Base-by-base conservation (phyloP, 31 red algal genomes). In the Asparagopsis taxiformis region DNA sequence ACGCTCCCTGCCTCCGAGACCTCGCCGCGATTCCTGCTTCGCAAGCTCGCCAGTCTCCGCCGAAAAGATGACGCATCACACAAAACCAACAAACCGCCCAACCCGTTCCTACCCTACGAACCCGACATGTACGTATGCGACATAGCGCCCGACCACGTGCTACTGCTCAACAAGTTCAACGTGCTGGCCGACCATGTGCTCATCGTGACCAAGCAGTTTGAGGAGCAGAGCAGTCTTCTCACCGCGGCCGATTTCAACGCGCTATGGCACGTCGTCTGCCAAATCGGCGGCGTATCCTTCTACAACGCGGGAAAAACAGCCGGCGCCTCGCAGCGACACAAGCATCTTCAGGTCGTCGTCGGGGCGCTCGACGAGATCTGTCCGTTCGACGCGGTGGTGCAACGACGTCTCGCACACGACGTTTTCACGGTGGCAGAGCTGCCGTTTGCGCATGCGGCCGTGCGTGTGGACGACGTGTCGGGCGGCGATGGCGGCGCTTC, bases 41-140 rank as follows among this genome's bases (percentile, higher is more conserved):
- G n/a, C n/a, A n/a, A n/a, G n/a, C n/a, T n/a, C n/a, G n/a, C n/a
- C n/a, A n/a, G n/a, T n/a, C n/a, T n/a, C n/a, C n/a, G n/a, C n/a
- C n/a, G n/a, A n/a, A n/a, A n/a, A n/a, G n/a, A n/a, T n/a, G n/a
- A n/a, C n/a, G n/a, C n/a, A n/a, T n/a, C n/a, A n/a, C n/a, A n/a
- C n/a, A n/a, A n/a, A n/a, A n/a, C n/a, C n/a, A n/a, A n/a, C n/a
- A n/a, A n/a, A n/a, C n/a, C n/a, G n/a, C n/a, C n/a, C 48, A 91
- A 96, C 55, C 93, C 93, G 23, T 96, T 96, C 70, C 48, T 96
- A 36, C 93, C 93, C 41, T 96, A 96, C 59, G 93, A 96, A 3
- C 55, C 34, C 32, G 15, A 79, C 3, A 37, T 96, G 34, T 88
- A 82, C 60, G 93, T 96, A 13, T 60, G 51, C 41, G 74, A 92